Evolutionary conservation across 1,284 basidiomycete species (phyloP).

Genomic region (Malassezia sp.): DNA sequence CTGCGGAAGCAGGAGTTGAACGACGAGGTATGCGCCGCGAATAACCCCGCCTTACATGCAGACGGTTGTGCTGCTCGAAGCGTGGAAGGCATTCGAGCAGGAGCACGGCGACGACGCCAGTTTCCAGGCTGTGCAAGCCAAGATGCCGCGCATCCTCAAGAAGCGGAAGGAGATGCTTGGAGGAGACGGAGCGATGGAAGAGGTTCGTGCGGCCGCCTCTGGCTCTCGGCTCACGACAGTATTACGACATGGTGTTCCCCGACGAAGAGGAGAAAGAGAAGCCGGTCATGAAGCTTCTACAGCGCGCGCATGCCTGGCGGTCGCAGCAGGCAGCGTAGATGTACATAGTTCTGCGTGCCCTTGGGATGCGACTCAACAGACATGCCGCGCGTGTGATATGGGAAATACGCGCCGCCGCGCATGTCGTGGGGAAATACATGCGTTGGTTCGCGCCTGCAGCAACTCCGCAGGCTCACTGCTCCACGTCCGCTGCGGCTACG

Average conservation of each 20-base stretch:
- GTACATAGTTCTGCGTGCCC: too few relatives aligned
- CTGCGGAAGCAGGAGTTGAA: conserved; percentile 69
- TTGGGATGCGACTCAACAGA: too few relatives aligned
- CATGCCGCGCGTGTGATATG: too few relatives aligned
- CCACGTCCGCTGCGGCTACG: too few relatives aligned
- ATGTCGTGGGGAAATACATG: too few relatives aligned
- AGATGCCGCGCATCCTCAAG: conserved; percentile 83
- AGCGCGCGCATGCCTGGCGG: conserved; percentile 38
- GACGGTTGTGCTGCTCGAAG: conserved; percentile 76
- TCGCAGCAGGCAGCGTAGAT: conserved; percentile 22
- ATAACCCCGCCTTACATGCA: too few relatives aligned
- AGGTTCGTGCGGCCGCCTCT: conserved; percentile 9
- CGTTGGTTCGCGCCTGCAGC: too few relatives aligned
- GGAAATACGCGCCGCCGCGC: too few relatives aligned
- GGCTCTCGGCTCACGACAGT: too few relatives aligned
- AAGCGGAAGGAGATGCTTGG: conserved; percentile 47
- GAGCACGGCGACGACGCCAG: conserved; percentile 54
- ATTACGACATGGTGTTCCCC: conserved; percentile 44
- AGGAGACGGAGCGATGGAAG: conserved; percentile 34
- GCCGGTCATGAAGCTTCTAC: conserved; percentile 37
- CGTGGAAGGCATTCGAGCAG: conserved; percentile 84
- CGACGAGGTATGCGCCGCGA: too few relatives aligned
- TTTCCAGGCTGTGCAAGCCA: conserved; percentile 66
- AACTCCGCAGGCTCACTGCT: too few relatives aligned
- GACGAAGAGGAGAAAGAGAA: conserved; percentile 41